These are phyloP conservation scores for Coemansia asiatica DNA, from an alignment of 192 early-diverging fungal species.

Conservation along the genomic window DNA sequence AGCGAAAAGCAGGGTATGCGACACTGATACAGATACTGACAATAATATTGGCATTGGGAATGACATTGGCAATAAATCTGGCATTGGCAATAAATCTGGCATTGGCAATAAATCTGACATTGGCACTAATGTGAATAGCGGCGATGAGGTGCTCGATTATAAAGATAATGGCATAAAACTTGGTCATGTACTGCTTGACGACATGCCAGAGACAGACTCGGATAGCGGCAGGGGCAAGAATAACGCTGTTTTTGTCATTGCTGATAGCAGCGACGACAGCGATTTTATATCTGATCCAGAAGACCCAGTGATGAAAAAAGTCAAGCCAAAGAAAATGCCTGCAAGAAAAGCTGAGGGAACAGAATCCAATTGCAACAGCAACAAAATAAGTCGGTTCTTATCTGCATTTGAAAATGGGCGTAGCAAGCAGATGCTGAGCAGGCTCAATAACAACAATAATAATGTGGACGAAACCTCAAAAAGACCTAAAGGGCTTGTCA, in stretches of 20 bases:
- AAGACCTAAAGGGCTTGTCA: not conserved
- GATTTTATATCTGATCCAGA: conserved; percentile 43
- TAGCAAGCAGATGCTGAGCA: conserved; percentile 20
- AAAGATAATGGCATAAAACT: not conserved
- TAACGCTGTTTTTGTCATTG: conserved; percentile 31
- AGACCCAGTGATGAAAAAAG: conserved; percentile 4
- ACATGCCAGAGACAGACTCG: conserved; percentile 41
- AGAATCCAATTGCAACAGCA: not conserved
- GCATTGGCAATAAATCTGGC: not conserved
- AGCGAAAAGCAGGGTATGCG: conserved; percentile 9
- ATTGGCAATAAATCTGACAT: not conserved
- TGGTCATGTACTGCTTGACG: not conserved
- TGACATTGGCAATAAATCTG: not conserved
- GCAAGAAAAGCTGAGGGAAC: not conserved
- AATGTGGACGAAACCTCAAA: not conserved
- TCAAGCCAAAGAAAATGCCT: not conserved
- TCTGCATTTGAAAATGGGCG: conserved; percentile 27
- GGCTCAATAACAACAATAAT: not conserved
- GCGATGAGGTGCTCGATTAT: not conserved
- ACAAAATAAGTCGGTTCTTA: conserved; percentile 15
- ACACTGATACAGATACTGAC: conserved; percentile 27
- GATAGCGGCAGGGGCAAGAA: conserved; percentile 12
- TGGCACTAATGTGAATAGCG: not conserved
- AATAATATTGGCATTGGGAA: conserved; percentile 5
- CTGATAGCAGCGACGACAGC: conserved; percentile 37